Evolutionary conservation across 2,329 filamentous ascomycete genomes (phyloP).

Genomic region (Colletotrichum tanaceti): DNA sequence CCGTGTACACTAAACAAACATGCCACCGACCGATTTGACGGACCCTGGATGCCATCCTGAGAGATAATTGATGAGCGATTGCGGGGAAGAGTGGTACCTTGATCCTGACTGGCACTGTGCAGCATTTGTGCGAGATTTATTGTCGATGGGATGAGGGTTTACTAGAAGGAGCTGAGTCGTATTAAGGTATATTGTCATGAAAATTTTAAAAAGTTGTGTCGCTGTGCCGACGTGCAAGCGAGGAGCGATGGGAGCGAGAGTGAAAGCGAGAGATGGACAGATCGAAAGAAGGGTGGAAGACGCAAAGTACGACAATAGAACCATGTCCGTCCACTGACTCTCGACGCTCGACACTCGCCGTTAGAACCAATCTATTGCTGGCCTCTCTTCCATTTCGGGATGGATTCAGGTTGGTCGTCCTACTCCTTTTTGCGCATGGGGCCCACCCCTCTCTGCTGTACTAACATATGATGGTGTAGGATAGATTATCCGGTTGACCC

Average conservation of each 20-base stretch:
- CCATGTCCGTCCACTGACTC: neutral
- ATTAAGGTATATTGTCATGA: constrained; percentile 19
- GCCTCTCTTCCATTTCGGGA: constrained; percentile 11
- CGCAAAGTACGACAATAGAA: neutral
- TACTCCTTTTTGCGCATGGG: constrained; percentile 1
- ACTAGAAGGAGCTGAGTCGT: constrained; percentile 14
- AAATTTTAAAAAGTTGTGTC: neutral
- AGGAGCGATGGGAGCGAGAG: neutral
- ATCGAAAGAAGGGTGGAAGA: neutral
- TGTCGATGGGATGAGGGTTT: constrained; percentile 11
- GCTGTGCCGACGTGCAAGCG: neutral
- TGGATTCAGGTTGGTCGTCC: constrained; percentile 14
- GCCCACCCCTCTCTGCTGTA: too few relatives aligned
- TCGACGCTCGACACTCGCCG: constrained; percentile 32
- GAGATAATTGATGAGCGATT: constrained; percentile 30
- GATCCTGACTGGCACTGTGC: constrained; percentile 4
- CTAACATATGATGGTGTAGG: too few relatives aligned
- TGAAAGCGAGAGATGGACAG: neutral
- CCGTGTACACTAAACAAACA: constrained; percentile 8
- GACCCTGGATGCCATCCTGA: neutral
- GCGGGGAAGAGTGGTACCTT: constrained; percentile 31
- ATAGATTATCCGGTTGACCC: too few relatives aligned
- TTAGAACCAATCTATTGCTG: constrained; percentile 32
- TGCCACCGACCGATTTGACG: constrained; percentile 12
- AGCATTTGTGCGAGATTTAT: constrained; percentile 20